phyloP scores from a whole-genome alignment of 2,329 filamentous ascomycete species.

The Aspergillus japonicus region DNA sequence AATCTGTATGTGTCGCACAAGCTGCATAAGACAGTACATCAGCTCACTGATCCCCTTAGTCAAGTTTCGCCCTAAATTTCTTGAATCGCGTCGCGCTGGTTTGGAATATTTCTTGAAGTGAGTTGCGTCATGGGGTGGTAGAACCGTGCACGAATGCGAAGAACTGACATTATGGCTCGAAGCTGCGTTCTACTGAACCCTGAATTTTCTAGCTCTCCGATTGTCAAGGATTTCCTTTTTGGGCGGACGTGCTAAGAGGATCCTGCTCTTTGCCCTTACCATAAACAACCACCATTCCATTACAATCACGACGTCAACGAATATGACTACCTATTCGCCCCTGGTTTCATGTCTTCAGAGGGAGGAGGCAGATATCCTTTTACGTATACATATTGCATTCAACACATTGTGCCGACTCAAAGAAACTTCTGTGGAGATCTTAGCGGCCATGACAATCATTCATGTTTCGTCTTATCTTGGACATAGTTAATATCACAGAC shows the following conservation, averaged over 20 bases:
- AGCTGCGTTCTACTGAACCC: conserved; percentile 91
- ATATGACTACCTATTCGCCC: neutral
- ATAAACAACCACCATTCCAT: neutral
- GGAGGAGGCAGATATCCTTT: neutral
- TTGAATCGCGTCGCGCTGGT: conserved; percentile 78
- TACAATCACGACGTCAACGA: conserved; percentile 7
- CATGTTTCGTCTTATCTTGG: neutral
- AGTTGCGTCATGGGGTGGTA: conserved; percentile 34
- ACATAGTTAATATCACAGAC: neutral
- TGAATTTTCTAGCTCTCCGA: conserved; percentile 86
- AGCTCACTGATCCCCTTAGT: conserved; percentile 39
- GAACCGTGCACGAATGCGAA: conserved; percentile 14
- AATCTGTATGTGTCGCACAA: conserved; percentile 60
- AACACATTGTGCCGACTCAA: neutral
- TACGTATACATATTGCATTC: neutral
- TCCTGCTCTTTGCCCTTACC: neutral
- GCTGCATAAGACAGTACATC: neutral
- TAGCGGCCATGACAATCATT: neutral
- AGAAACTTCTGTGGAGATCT: neutral
- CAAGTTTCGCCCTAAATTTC: conserved; percentile 75
- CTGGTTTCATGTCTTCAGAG: neutral
- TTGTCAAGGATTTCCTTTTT: conserved; percentile 89
- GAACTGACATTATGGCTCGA: conserved; percentile 2
- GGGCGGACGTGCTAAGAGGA: conserved; percentile 29
- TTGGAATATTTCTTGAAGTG: conserved; percentile 93